Evolutionary conservation across 192 early-diverging fungal genomes (phyloP), one percentile per base, ranked within the genome.

Genomic region (Dissophora globulifera): DNA sequence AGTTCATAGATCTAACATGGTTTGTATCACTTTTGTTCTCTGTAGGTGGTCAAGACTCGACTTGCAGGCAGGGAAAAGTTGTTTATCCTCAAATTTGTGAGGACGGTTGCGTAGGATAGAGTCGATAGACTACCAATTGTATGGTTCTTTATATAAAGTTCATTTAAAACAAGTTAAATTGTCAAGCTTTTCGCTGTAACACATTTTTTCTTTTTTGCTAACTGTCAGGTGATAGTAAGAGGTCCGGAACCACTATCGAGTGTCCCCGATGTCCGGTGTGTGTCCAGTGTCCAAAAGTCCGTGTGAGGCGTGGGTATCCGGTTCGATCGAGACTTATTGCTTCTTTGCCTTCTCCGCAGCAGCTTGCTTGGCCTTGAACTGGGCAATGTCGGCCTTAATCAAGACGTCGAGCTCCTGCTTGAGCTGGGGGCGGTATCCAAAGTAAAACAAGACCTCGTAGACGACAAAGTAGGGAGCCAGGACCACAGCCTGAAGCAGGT

Each of bases 401-500:
- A 83, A 79, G 13, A 48, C 75, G 41, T 88, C 81, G 26, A 96
- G 69, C 45, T 89, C 83, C 58, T 85, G 68, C 55, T 87, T 80
- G 26, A 96, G 76, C 4, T 79, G 62, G 17, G 93, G 90, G 42
- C 92, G 90, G 81, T 93, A 95, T 27, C 96, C 94, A 5, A 92
- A 40, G 59, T 66, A 75, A 71, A 98, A 97, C 47, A 98, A 78
- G 10, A 88, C 50, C 79, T 98, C 95, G 30, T 93, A 83, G 62
- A 92, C 95, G 7, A 97, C 94, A 83, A 98, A 98, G 76, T 95
- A 94, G 27, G 94, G 95, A 2, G 96, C 96, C 62, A 96, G 92
- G 40, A 97, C 91, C 26, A 96, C 45, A 3, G 96, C 95, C 87
- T 97, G 94, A 3, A 91, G 41, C 16, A 95, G 68, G 74, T 95